Evolutionary conservation across 257 asterid genomes (phyloP).

Genomic region (Solanum tacnaense): DNA sequence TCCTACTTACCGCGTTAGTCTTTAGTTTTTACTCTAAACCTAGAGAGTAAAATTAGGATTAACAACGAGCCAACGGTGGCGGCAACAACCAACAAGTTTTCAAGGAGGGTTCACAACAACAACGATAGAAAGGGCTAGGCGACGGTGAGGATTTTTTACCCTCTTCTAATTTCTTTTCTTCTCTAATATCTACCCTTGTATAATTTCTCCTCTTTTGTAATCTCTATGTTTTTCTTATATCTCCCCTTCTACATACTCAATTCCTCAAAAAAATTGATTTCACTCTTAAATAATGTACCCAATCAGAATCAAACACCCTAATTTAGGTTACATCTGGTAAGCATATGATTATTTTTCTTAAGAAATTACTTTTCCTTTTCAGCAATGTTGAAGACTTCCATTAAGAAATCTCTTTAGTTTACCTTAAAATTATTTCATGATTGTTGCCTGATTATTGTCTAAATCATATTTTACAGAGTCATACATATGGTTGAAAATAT

Average conservation of each 20-base stretch:
- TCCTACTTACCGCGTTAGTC: background rate
- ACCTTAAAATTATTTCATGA: background rate
- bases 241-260: background rate
- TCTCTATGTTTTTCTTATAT: background rate
- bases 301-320: background rate
- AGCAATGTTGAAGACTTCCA: background rate
- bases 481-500: background rate
- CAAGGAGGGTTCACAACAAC: too few relatives aligned
- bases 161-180: background rate
- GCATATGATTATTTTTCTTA: background rate
- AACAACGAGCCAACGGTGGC: background rate
- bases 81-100: background rate
- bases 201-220: background rate
- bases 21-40: background rate
- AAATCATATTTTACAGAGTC: background rate
- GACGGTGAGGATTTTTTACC: background rate
- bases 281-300: background rate
- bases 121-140: too few relatives aligned
- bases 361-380: background rate
- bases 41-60: background rate
- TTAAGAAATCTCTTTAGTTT: background rate
- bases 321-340: too few relatives aligned
- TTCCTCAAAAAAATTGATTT: background rate
- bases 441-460: background rate
- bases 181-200: background rate